Evolutionary conservation across 768 basidiomycete genomes (phyloP).

Genomic region (Tylopilus subfusipes): DNA sequence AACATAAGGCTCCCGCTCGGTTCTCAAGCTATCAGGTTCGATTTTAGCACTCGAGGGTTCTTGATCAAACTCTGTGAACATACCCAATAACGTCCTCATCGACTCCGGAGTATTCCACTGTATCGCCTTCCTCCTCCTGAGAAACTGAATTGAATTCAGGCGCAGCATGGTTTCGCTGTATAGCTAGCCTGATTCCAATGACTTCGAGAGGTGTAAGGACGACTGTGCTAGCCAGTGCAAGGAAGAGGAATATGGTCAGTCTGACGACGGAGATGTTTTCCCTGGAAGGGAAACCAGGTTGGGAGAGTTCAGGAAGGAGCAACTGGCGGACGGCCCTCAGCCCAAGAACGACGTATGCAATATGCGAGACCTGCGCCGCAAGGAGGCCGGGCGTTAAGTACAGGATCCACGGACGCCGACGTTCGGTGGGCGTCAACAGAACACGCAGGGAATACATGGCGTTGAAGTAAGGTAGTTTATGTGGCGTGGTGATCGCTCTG

Average conservation of each 20-base stretch:
- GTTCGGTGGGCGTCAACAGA: slow-evolving; percentile 79
- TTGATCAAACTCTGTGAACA: slow-evolving; percentile 17
- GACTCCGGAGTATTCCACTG: slow-evolving; percentile 58
- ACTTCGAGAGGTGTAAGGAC: slow-evolving; percentile 78
- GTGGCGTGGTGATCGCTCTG: slow-evolving; percentile 82
- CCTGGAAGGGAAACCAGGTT: slow-evolving; percentile 30
- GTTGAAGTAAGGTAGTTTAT: slow-evolving; percentile 64
- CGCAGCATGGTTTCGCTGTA: slow-evolving; percentile 81
- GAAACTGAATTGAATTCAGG: slow-evolving; percentile 70
- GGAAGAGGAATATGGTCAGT: slow-evolving; percentile 51
- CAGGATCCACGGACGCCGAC: slow-evolving; percentile 71
- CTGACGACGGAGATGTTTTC: slow-evolving; percentile 48
- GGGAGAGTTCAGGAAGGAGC: slow-evolving; percentile 52
- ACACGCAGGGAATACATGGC: slow-evolving; percentile 58
- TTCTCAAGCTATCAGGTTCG: slow-evolving; percentile 50
- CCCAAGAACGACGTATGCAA: slow-evolving; percentile 44
- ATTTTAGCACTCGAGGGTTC: not conserved
- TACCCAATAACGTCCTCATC: slow-evolving; percentile 87
- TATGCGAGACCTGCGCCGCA: slow-evolving; percentile 40
- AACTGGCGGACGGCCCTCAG: slow-evolving; percentile 45
- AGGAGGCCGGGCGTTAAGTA: slow-evolving; percentile 74
- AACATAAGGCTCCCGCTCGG: slow-evolving; percentile 74
- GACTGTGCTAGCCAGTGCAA: slow-evolving; percentile 53
- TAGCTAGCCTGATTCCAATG: slow-evolving; percentile 70
- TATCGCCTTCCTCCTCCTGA: slow-evolving; percentile 69